Percentiles rank a stretch among this genome's conserved stretches.
Evolutionary conservation across 352 stramenopile genomes (phyloP).

Genomic region (Pythium brachiatum): DNA sequence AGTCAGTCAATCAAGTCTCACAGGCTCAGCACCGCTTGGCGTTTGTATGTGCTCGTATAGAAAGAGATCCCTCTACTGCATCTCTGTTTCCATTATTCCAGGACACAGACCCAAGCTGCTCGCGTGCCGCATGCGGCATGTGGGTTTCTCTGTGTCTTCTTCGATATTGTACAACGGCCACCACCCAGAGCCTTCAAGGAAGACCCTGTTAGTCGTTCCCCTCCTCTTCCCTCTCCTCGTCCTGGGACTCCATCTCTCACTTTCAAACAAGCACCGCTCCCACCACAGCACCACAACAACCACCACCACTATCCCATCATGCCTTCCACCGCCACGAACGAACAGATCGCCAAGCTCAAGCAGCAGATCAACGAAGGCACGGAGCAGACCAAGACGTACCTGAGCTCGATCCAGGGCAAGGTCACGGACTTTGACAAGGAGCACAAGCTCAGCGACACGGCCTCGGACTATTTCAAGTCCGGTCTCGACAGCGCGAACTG

Average conservation of each 20-base stretch:
- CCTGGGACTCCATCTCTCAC: slow-evolving; percentile 7
- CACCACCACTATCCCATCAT: neutral
- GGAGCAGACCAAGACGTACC: slow-evolving; percentile 67
- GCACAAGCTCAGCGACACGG: slow-evolving; percentile 69
- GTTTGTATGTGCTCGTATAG: slow-evolving; percentile 21
- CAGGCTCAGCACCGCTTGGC: slow-evolving; percentile 9
- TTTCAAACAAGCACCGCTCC: slow-evolving; percentile 13
- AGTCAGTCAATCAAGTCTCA: slow-evolving; percentile 1
- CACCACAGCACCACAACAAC: neutral
- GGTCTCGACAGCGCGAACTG: slow-evolving; percentile 62
- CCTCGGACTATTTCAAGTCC: slow-evolving; percentile 55
- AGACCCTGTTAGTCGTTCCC: too few relatives aligned
- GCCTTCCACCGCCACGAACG: neutral
- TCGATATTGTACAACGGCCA: too few relatives aligned
- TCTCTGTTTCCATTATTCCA: too few relatives aligned
- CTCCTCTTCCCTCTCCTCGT: too few relatives aligned
- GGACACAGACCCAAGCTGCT: too few relatives aligned
- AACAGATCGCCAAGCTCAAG: slow-evolving; percentile 54
- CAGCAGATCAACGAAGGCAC: slow-evolving; percentile 57
- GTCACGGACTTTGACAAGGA: slow-evolving; percentile 53
- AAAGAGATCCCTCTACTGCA: neutral
- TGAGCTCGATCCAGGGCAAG: slow-evolving; percentile 34
- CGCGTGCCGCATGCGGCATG: slow-evolving; percentile 7
- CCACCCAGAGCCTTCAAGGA: too few relatives aligned
- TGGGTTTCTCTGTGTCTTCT: too few relatives aligned